These are phyloP conservation scores for Rhododendron williamsianum DNA, from an alignment of 148 eudicot genomes.

Conservation along the genomic window DNA sequence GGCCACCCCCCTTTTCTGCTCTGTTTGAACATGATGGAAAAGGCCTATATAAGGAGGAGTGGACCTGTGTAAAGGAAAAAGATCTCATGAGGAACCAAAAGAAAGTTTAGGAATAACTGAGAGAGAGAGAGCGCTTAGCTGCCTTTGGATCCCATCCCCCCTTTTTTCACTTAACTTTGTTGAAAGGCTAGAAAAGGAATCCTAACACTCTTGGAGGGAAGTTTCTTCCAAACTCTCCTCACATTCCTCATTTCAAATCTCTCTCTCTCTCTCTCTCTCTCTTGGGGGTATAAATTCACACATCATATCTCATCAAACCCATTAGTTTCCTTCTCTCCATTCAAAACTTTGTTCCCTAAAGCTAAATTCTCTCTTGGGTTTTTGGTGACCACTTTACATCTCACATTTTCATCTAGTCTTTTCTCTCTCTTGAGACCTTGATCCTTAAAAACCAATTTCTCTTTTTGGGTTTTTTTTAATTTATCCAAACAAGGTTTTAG, in stretches of 20 bases:
- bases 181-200: constrained; percentile 18
- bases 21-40: background rate
- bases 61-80: background rate
- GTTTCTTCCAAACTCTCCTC: constrained; percentile 12
- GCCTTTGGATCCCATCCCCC: constrained; percentile 11
- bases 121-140: background rate
- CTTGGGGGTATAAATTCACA: background rate
- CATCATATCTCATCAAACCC: background rate
- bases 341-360: background rate
- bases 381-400: no score
- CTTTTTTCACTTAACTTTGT: background rate
- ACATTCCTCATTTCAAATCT: background rate
- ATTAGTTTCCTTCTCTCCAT: background rate
- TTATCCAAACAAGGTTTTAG: background rate
- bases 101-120: background rate
- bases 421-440: background rate
- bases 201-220: constrained; percentile 13
- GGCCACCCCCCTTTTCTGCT: background rate
- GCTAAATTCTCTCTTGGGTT: constrained; percentile 1
- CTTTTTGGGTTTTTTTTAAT: constrained; percentile 1
- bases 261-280: no score
- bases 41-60: constrained; percentile 13
- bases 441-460: background rate
- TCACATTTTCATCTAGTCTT: background rate
- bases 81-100: constrained; percentile 3